phyloP scores from a whole-genome alignment of 2,329 filamentous ascomycete species.

The Paecilomyces sp. region DNA sequence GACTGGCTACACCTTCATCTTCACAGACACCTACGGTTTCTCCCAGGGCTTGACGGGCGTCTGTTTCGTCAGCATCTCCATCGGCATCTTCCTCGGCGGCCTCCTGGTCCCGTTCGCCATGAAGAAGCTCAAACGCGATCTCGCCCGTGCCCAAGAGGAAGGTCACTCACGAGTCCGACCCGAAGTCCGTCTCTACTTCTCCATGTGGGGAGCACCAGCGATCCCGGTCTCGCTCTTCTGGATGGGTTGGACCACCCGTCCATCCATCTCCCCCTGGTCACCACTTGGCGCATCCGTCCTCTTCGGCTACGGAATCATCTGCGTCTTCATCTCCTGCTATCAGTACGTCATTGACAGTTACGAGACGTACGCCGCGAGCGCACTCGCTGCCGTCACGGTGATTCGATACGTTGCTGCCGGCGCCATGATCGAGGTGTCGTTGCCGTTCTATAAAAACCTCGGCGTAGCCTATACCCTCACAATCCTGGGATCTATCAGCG shows the following conservation, averaged over 20 bases:
- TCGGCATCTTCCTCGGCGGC: slow-evolving; percentile 32
- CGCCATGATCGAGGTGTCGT: slow-evolving; percentile 23
- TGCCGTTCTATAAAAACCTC: slow-evolving; percentile 32
- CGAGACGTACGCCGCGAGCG: slow-evolving; percentile 43
- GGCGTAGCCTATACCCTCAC: slow-evolving; percentile 35
- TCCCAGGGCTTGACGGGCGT: slow-evolving; percentile 39
- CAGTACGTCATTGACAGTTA: slow-evolving; percentile 54
- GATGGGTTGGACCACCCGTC: slow-evolving; percentile 50
- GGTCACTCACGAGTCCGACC: slow-evolving; percentile 38
- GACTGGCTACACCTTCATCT: slow-evolving; percentile 45
- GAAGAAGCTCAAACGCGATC: slow-evolving; percentile 35
- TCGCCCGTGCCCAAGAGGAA: slow-evolving; percentile 32
- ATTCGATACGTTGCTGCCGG: slow-evolving; percentile 32
- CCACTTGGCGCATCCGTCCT: slow-evolving; percentile 43
- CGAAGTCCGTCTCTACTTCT: slow-evolving; percentile 49
- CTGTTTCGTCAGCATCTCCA: slow-evolving; percentile 41
- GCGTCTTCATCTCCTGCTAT: slow-evolving; percentile 44
- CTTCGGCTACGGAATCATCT: slow-evolving; percentile 45
- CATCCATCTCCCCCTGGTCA: slow-evolving; percentile 42
- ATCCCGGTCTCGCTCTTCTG: slow-evolving; percentile 51
- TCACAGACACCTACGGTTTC: slow-evolving; percentile 41
- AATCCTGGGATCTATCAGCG: slow-evolving; percentile 28
- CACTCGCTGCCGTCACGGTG: slow-evolving; percentile 35
- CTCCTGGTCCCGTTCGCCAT: slow-evolving; percentile 40
- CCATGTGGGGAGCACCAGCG: slow-evolving; percentile 44